Base-by-base conservation (phyloP, 495 filamentous ascomycete genomes). In the Letharia columbiana region DNA sequence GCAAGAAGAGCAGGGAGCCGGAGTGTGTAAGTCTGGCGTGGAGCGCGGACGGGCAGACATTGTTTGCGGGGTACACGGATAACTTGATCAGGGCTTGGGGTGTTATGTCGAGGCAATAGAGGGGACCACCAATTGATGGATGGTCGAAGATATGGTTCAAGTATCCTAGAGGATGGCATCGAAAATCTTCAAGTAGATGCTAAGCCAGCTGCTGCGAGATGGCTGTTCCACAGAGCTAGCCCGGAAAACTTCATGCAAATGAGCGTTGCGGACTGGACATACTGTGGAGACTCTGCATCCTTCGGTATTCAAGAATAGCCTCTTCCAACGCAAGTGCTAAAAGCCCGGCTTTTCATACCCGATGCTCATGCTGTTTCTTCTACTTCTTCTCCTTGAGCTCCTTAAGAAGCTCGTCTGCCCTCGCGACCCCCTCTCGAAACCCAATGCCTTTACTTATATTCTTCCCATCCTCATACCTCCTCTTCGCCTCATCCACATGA, bases 61-160 rank as follows among this genome's bases (percentile, higher is more conserved):
- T 99, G 77, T 99, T 99, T 80, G 92, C 95, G 73, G 94, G 94
- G 81, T 99, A 99, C 84, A 99, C 94, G 72, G 94, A 99, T 83
- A 98, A 96, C 84, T 87, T 95, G 82, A 99, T 99, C 84, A 90
- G 94, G 75, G 94, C 92, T 70, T 99, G 94, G 94, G 94, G 95
- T 79, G 93, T 98, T 72, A 96, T 96, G 92, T 60, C 64, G 45
- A 60, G 64, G 56, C 56, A 66, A 61, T 66, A 66, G 56, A 37
- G 20, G 20, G 28, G 40, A 47, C 4, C 7, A 3, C 15, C 2
- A 28, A 18, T 4, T 61, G 64, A 52, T 6, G 57, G 61, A n/a
- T 37, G 54, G 57, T 50, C 41, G 57, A n/a, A 35, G 37, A 41
- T 31, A 54, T 33, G 28, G 1, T 50, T 44, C 17, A 15, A 3